These are phyloP conservation scores for Globisporangium cylindrosporum DNA, from an alignment of 352 stramenopile species.

Conservation along the genomic window DNA sequence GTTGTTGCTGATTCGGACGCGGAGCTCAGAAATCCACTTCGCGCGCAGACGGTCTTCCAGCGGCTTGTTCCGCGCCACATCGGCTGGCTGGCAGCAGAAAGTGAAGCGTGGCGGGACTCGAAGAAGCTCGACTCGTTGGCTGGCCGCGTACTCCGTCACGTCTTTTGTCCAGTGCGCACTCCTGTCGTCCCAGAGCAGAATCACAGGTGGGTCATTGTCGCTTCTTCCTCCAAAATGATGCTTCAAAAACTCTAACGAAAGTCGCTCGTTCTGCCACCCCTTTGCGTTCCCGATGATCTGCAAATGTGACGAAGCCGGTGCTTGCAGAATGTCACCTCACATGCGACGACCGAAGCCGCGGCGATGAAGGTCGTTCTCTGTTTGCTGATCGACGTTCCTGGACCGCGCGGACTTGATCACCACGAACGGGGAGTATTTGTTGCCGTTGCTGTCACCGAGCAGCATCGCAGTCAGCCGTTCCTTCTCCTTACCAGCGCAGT, in stretches of 20 bases:
- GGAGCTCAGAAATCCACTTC: neutral
- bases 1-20: neutral
- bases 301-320: neutral
- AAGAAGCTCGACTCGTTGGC: neutral
- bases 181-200: neutral
- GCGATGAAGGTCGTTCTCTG: neutral
- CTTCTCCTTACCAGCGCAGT: neutral
- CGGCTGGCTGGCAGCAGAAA: neutral
- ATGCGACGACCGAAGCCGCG: neutral
- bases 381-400: neutral
- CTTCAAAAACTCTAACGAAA: neutral
- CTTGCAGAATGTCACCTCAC: neutral
- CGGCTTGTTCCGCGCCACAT: neutral
- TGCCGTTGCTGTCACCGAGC: conserved; percentile 1
- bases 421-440: neutral
- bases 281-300: neutral
- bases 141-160: too few species aligned
- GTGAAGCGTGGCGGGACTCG: neutral
- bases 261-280: neutral
- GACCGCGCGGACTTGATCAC: neutral
- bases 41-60: neutral
- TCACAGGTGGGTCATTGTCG: neutral
- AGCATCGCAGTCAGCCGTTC: neutral
- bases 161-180: neutral
- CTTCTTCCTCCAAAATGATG: neutral